phyloP scores from a whole-genome alignment of 176 grass and related monocot species.

The Ampelocalamus luodianensis region DNA sequence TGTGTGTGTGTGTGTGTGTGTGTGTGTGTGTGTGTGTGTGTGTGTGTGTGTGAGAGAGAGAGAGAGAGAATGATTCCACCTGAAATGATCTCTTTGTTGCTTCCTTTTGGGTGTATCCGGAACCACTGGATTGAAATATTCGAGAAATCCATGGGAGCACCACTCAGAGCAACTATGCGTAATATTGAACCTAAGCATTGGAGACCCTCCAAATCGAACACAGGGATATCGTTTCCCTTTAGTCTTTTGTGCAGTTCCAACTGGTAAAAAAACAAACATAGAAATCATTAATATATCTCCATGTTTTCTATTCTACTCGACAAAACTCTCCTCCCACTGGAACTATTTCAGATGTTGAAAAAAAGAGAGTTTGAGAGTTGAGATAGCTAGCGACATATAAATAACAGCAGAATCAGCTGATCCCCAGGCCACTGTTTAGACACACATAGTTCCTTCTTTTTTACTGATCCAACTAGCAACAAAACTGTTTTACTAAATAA shows the following conservation, averaged over 20 bases:
- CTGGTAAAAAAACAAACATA: constrained; percentile 50
- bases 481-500: neutral
- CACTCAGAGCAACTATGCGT: constrained; percentile 52
- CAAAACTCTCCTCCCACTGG: neutral
- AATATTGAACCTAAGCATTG: constrained; percentile 83
- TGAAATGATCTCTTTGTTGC: constrained; percentile 88
- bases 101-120: constrained; percentile 69
- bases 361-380: neutral
- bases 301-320: neutral
- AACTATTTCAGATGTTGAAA: constrained; percentile 30
- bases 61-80: constrained; percentile 45
- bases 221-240: constrained; percentile 41
- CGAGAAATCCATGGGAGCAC: constrained; percentile 56
- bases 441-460: neutral
- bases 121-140: constrained; percentile 81
- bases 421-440: neutral
- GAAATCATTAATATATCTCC: constrained; percentile 22
- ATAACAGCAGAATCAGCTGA: neutral
- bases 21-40: neutral
- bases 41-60: neutral
- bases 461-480: constrained; percentile 4
- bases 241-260: constrained; percentile 57
- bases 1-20: neutral
- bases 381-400: constrained; percentile 16
- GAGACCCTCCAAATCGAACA: constrained; percentile 72